phyloP scores from a whole-genome alignment of 352 stramenopile species.

The Phytophthora boehmeriae region DNA sequence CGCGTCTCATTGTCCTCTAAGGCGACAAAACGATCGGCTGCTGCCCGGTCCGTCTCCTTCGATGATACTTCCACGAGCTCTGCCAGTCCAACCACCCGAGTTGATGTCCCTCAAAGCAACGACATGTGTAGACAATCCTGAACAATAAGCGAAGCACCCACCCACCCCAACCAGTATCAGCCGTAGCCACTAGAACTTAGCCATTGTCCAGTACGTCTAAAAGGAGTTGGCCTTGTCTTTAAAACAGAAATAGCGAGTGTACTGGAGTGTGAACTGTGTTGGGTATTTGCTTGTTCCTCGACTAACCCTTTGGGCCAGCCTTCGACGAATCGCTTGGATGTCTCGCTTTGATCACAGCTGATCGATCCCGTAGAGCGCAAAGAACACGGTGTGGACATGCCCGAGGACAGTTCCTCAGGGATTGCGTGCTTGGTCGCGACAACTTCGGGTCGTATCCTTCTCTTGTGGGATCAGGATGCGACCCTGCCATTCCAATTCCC shows the following conservation, averaged over 20 bases:
- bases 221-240: too few species aligned
- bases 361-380: background rate
- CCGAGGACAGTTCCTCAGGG: constrained; percentile 13
- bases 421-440: constrained; percentile 60
- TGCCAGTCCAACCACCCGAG: constrained; percentile 21
- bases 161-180: constrained; percentile 7
- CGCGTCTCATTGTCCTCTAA: constrained; percentile 15
- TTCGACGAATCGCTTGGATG: background rate
- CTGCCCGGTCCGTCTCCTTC: constrained; percentile 26
- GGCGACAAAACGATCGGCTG: constrained; percentile 7
- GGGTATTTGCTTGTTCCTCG: too few species aligned
- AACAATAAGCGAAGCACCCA: constrained; percentile 13
- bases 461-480: constrained; percentile 53
- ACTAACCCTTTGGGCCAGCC: too few species aligned
- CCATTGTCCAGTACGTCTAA: constrained; percentile 19
- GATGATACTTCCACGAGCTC: constrained; percentile 32
- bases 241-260: constrained; percentile 1
- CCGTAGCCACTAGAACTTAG: background rate
- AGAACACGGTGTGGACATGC: constrained; percentile 12
- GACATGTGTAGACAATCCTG: constrained; percentile 33
- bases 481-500: constrained; percentile 47
- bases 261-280: background rate
- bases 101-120: constrained; percentile 12
- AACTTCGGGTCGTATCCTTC: constrained; percentile 45
- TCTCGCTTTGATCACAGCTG: background rate